These are phyloP conservation scores for Aspergillus sergii DNA, from an alignment of 2,329 filamentous ascomycete species.

Conservation along the genomic window DNA sequence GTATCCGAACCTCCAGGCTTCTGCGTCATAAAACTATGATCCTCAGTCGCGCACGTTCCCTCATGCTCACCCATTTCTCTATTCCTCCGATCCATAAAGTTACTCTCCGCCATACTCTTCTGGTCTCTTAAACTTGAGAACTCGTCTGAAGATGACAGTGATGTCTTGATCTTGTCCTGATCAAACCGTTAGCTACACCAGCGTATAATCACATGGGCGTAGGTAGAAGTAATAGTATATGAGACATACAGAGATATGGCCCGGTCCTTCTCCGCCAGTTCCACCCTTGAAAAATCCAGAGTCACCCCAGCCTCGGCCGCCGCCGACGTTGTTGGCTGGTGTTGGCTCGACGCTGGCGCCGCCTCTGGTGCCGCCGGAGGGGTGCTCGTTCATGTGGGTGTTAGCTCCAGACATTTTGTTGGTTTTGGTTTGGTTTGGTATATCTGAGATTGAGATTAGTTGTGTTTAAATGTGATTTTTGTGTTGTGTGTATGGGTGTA, in stretches of 20 bases:
- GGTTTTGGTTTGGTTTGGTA: neutral
- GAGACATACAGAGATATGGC: slow-evolving; percentile 29
- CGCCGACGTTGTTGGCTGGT: slow-evolving; percentile 32
- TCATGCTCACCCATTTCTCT: slow-evolving; percentile 14
- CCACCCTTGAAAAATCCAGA: slow-evolving; percentile 24
- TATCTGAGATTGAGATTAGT: neutral
- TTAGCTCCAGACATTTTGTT: slow-evolving; percentile 4
- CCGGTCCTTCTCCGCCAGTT: slow-evolving; percentile 19
- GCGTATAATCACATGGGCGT: neutral
- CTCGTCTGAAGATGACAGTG: slow-evolving; percentile 22
- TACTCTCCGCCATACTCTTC: slow-evolving; percentile 27
- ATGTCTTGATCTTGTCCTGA: neutral
- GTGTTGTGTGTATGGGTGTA: neutral
- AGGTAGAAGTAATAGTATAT: neutral
- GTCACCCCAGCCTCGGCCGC: slow-evolving; percentile 28
- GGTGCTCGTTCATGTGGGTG: slow-evolving; percentile 15
- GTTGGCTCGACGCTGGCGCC: slow-evolving; percentile 30
- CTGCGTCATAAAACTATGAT: slow-evolving; percentile 34
- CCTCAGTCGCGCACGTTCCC: slow-evolving; percentile 31
- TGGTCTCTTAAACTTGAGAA: slow-evolving; percentile 33
- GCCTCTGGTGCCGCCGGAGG: slow-evolving; percentile 20
- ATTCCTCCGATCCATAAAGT: slow-evolving; percentile 21
- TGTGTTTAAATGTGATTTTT: neutral
- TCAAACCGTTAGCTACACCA: neutral
- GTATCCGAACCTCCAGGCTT: slow-evolving; percentile 31